Evolutionary conservation across 2,329 filamentous ascomycete genomes (phyloP).

Genomic region (Cercospora janseana): DNA sequence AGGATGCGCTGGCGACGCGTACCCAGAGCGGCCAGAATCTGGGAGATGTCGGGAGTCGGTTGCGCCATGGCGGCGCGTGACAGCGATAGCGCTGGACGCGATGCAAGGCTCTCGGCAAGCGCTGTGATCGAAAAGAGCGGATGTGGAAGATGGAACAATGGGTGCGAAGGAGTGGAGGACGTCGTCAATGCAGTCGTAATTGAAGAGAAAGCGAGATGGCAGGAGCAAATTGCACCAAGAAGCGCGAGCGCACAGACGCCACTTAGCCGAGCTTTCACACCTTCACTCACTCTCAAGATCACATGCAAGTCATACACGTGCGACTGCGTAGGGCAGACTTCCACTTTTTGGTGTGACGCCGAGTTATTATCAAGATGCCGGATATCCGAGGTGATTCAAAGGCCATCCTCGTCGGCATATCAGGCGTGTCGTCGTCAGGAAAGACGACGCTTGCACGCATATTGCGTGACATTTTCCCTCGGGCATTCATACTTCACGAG

Average conservation of each 20-base stretch:
- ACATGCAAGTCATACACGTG: background rate
- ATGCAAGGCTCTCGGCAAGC: background rate
- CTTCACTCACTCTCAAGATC: background rate
- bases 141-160: background rate
- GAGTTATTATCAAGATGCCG: background rate
- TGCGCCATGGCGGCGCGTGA: conserved; percentile 43
- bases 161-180: conserved; percentile 3
- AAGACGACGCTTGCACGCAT: conserved; percentile 91
- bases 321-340: background rate
- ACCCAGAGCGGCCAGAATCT: conserved; percentile 54
- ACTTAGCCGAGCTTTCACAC: conserved; percentile 7
- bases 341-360: no score
- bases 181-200: background rate
- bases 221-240: conserved; percentile 8
- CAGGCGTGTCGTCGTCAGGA: conserved; percentile 86
- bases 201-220: conserved; percentile 12
- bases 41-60: conserved; percentile 46
- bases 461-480: conserved; percentile 72
- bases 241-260: conserved; percentile 1
- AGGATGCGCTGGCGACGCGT: conserved; percentile 1
- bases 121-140: background rate
- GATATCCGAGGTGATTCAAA: conserved; percentile 25
- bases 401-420: conserved; percentile 71
- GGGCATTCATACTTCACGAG: conserved; percentile 81
- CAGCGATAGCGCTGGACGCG: background rate